Base-by-base conservation (phyloP, 2,329 filamentous ascomycete genomes). In the Cladophialophora exuberans region DNA sequence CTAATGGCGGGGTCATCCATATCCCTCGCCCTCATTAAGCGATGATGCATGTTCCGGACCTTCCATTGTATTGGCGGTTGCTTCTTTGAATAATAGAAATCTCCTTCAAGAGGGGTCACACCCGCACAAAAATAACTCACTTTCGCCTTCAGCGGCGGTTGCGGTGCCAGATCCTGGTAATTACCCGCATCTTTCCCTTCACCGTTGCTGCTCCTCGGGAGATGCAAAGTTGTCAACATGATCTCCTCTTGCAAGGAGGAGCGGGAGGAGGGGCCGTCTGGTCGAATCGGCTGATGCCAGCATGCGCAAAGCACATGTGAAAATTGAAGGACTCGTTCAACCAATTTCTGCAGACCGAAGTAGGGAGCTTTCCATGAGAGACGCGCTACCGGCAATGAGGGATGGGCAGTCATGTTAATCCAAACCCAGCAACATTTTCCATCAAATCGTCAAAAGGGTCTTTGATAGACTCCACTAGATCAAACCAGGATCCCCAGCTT, bases 381-480 rank as follows among this genome's bases (percentile, higher is more conserved):
- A n/a, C 39, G 28, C 18, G 23, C 17, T 43, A 33, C 17, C 23
- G 42, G 25, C 15, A 33, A 45, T 26, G 26, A 18, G 25, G 4
- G 42, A 30, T 26, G 23, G 54, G 44, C 44, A 45, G 35, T 53
- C 51, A 56, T 64, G 46, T 67, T 68, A 70, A 72, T 65, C 72
- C 72, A 65, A 73, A 73, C 69, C 61, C 44, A 75, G 73, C 63
- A 74, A 74, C 67, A 69, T 58, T 73, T 74, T 75, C 73, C 73
- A 73, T 74, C 52, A 57, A 39, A 44, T 31, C 47, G 25, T 33
- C 44, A 54, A 20, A 23, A 4, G 15, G 10, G 39, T 9, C 3
- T 33, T 53, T 54, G 42, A 55, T 45, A 41, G 41, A 58, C 56
- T 33, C 59, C 53, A 60, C 35, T 56, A 28, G 13, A 17, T 30